These are phyloP conservation scores for Plenodomus tracheiphilus DNA, from an alignment of 2,329 filamentous ascomycete species.

Conservation along the genomic window DNA sequence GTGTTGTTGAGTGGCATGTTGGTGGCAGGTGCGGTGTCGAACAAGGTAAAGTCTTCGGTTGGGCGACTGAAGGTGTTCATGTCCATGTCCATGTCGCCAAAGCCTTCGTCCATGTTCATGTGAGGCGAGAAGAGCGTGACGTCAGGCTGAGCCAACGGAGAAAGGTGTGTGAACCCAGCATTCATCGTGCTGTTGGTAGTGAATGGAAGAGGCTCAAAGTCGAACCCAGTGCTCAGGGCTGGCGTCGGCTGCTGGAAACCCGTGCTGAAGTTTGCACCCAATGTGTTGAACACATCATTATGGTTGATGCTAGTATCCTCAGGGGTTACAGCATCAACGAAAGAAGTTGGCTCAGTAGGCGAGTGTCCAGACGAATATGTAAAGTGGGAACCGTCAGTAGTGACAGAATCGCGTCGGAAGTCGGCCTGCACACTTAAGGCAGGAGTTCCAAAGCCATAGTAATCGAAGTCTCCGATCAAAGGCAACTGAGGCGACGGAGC, in stretches of 20 bases:
- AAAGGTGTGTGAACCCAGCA: slow-evolving; percentile 58
- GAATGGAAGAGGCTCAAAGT: slow-evolving; percentile 48
- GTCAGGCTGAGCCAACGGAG: slow-evolving; percentile 69
- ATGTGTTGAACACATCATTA: slow-evolving; percentile 63
- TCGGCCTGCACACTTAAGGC: slow-evolving; percentile 36
- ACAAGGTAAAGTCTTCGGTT: slow-evolving; percentile 67
- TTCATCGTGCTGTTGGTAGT: slow-evolving; percentile 21
- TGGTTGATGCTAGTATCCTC: slow-evolving; percentile 58
- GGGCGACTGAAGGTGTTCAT: slow-evolving; percentile 38
- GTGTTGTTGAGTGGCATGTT: slow-evolving; percentile 29
- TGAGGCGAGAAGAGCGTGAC: slow-evolving; percentile 70
- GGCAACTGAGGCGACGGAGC: slow-evolving; percentile 48
- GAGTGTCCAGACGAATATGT: slow-evolving; percentile 48
- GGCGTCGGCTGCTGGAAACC: slow-evolving; percentile 61
- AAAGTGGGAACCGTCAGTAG: slow-evolving; percentile 41
- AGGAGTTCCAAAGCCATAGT: slow-evolving; percentile 38
- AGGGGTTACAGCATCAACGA: slow-evolving; percentile 50
- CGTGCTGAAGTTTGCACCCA: slow-evolving; percentile 64
- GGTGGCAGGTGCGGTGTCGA: slow-evolving; percentile 34
- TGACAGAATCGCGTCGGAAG: slow-evolving; percentile 43
- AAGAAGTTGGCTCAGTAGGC: slow-evolving; percentile 46
- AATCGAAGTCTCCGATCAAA: slow-evolving; percentile 38
- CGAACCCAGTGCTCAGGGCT: slow-evolving; percentile 38
- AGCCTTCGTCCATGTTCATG: slow-evolving; percentile 66
- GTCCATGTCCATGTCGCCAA: slow-evolving; percentile 51